Base-by-base conservation (phyloP, 768 basidiomycete species). In the Gymnopilus dilepis region DNA sequence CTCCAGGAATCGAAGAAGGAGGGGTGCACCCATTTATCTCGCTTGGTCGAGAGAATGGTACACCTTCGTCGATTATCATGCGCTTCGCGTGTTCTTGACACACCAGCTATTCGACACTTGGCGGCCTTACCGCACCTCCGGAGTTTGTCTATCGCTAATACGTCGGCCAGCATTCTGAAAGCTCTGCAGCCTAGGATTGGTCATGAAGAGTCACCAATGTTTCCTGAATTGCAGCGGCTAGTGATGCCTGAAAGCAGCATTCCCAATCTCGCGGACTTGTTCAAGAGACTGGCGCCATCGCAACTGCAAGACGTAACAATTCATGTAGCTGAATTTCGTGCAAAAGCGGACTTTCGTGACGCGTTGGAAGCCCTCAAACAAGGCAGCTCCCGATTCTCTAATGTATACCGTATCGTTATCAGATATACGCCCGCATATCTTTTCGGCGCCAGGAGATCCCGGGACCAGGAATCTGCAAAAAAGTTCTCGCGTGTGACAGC, bases 11-110 rank as follows among this genome's bases (percentile, higher is more conserved):
- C 15, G 21, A 38, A 38, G n/a, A 45, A 26, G 12, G 30, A n/a
- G 7, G 26, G 42, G 13, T 43, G 59, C 24, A n/a, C 26, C 1
- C 26, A 31, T 28, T 38, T 66, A 19, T 66, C 65, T 26, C n/a
- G 40, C 7, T 22, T 66, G 31, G 59, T 66, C 19, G 55, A 21
- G 15, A 45, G 24, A 17, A 66, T 66, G 65, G 42, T 41, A 3
- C 50, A 62, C 19, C 50, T 66, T 6, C 61, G 61, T 13, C 26
- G 59, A 7, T n/a, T 66, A 6, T 51, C 61, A 11, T 60, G 58
- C 19, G 65, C 55, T 22, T 43, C 54, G 15, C 61, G 56, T 13
- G 33, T 38, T 17, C 51, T 66, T 24, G 50, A n/a, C 17, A 2
- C 24, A 1, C 17, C 17, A 17, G 65, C 65, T 15, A 47, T 63